Evolutionary conservation across 441 rosid species (phyloP).

Genomic region (Hypseocharis bilobata): DNA sequence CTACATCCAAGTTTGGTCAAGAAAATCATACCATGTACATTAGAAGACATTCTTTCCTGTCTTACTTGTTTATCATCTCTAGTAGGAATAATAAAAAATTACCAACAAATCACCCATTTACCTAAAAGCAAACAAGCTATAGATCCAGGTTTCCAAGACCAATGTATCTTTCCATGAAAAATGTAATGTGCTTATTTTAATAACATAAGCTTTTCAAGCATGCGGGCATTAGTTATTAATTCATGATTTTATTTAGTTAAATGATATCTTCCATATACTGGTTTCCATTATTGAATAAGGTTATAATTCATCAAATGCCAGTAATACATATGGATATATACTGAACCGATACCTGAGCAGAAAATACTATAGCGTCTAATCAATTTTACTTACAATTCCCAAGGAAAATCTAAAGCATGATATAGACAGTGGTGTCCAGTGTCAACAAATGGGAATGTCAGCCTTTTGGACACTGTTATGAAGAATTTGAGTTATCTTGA

Average conservation of each 20-base stretch:
- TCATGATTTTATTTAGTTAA: neutral
- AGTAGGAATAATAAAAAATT: neutral
- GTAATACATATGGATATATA: too few species aligned
- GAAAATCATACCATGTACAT: slow-evolving; percentile 7
- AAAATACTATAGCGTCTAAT: too few species aligned
- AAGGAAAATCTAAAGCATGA: too few species aligned
- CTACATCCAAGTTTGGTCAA: slow-evolving; percentile 13
- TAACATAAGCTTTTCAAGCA: neutral
- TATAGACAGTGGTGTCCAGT: neutral
- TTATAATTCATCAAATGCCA: too few species aligned
- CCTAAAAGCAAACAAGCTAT: neutral
- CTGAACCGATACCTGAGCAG: too few species aligned
- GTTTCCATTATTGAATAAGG: too few species aligned
- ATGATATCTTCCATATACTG: neutral
- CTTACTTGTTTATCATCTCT: slow-evolving; percentile 5
- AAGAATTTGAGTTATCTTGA: neutral
- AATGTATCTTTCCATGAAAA: neutral
- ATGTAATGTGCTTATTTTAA: neutral
- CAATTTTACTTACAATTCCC: too few species aligned
- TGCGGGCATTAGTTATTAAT: neutral
- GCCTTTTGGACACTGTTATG: neutral
- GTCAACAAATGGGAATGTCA: neutral
- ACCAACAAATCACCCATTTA: slow-evolving; percentile 1
- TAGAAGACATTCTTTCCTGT: neutral
- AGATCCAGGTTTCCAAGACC: neutral